These are phyloP conservation scores for Exophiala mesophila DNA, from an alignment of 2,329 filamentous ascomycete genomes.

Conservation along the genomic window DNA sequence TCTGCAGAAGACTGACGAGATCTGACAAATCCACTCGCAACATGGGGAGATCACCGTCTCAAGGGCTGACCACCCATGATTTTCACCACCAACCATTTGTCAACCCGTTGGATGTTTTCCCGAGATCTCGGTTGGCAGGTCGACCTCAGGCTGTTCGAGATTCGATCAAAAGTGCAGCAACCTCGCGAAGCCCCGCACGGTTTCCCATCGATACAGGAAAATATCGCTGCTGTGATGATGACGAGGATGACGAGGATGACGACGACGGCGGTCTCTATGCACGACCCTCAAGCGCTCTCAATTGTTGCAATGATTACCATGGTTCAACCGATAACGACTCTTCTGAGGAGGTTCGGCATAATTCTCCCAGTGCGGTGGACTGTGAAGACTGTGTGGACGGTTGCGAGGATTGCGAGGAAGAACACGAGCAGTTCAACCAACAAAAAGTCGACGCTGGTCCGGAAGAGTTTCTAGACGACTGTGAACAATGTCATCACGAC, in stretches of 20 bases:
- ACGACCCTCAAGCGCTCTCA: conserved; percentile 9
- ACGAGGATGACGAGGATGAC: conserved; percentile 2
- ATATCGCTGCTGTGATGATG: conserved; percentile 12
- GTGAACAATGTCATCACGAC: conserved; percentile 23
- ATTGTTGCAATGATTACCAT: conserved; percentile 11
- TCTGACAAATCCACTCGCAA: neutral
- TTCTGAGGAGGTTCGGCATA: conserved; percentile 14
- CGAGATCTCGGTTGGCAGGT: conserved; percentile 14
- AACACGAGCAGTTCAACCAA: conserved; percentile 17
- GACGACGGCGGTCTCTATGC: conserved; percentile 8
- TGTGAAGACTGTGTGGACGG: conserved; percentile 24
- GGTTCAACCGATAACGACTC: conserved; percentile 1
- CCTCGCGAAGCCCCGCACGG: conserved; percentile 12
- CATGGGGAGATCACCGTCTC: conserved; percentile 19
- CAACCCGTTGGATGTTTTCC: conserved; percentile 22
- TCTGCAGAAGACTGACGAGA: too few relatives aligned
- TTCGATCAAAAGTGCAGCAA: conserved; percentile 10
- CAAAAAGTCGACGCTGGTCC: conserved; percentile 1
- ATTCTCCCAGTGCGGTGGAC: conserved; percentile 20
- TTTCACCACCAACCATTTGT: conserved; percentile 24
- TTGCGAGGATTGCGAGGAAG: conserved; percentile 24
- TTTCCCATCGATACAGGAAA: conserved; percentile 12
- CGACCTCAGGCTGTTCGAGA: conserved; percentile 13
- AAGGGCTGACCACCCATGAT: conserved; percentile 20
- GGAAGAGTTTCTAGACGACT: conserved; percentile 16